A percentile compares a stretch with the other conserved stretches of the same genome.
Evolutionary conservation across 2,329 filamentous ascomycete species (phyloP).

Genomic region (Neurospora sp.): DNA sequence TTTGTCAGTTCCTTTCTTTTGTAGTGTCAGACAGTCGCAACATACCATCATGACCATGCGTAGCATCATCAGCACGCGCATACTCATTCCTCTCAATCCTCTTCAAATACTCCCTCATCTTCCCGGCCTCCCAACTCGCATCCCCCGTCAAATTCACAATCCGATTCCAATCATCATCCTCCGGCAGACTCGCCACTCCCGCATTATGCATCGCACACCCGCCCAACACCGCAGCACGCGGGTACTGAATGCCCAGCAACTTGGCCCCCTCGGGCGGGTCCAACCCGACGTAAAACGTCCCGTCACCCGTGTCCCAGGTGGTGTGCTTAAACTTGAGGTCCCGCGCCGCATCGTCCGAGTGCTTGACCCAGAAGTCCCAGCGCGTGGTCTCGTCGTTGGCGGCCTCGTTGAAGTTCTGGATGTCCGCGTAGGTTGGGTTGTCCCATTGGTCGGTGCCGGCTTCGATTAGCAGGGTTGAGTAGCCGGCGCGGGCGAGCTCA

Average conservation of each 20-base stretch:
- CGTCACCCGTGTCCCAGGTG: constrained; percentile 34
- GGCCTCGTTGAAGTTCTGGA: constrained; percentile 37
- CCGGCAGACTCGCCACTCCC: constrained; percentile 48
- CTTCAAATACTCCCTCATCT: constrained; percentile 51
- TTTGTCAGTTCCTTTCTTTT: neutral
- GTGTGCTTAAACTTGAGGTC: constrained; percentile 42
- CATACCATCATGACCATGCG: constrained; percentile 41
- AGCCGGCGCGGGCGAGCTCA: constrained; percentile 48
- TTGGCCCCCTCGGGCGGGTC: constrained; percentile 30
- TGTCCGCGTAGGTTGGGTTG: constrained; percentile 35
- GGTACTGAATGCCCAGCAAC: constrained; percentile 36
- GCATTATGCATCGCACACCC: constrained; percentile 52
- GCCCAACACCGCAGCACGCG: constrained; percentile 35
- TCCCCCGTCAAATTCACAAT: constrained; percentile 51
- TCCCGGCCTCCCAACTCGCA: constrained; percentile 43
- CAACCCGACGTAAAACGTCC: constrained; percentile 27
- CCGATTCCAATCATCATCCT: constrained; percentile 48
- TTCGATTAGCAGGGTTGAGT: constrained; percentile 51
- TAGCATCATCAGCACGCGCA: constrained; percentile 31
- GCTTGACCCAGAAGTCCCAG: constrained; percentile 50
- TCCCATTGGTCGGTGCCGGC: constrained; percentile 49
- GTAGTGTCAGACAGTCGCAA: too few species aligned
- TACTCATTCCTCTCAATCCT: constrained; percentile 48
- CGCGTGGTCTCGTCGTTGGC: constrained; percentile 40
- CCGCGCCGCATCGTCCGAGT: constrained; percentile 40